Evolutionary conservation across 2,329 filamentous ascomycete species (phyloP).

Genomic region (Aphanocladium album): DNA sequence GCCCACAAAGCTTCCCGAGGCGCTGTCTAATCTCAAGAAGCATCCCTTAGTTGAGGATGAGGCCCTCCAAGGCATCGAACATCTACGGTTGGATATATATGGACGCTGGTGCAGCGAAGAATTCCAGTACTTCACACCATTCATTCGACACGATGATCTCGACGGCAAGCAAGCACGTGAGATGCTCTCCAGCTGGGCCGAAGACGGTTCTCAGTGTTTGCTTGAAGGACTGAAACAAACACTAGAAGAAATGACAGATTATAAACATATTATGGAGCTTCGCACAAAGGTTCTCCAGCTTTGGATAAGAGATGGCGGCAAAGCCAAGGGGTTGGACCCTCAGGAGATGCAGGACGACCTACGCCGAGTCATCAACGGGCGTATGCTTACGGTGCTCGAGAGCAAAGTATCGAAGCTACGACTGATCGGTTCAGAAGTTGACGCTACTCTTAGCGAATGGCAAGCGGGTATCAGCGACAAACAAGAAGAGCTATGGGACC

Average conservation of each 20-base stretch:
- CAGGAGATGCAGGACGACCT: constrained; percentile 64
- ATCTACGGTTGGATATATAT: constrained; percentile 71
- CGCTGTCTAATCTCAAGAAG: constrained; percentile 63
- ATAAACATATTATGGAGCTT: constrained; percentile 64
- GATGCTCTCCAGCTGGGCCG: constrained; percentile 60
- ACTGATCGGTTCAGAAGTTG: constrained; percentile 60
- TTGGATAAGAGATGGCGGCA: constrained; percentile 67
- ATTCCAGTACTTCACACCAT: constrained; percentile 79
- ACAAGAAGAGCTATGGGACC: constrained; percentile 61
- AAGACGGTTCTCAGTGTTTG: constrained; percentile 53
- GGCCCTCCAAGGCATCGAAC: constrained; percentile 60
- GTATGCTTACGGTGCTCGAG: constrained; percentile 59
- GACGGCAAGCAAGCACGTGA: constrained; percentile 55
- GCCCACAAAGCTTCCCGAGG: constrained; percentile 65
- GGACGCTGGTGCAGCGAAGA: constrained; percentile 77
- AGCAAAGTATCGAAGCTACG: constrained; percentile 59
- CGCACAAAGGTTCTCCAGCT: constrained; percentile 66
- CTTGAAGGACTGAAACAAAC: constrained; percentile 57
- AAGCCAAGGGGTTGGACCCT: constrained; percentile 61
- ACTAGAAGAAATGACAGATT: constrained; percentile 56
- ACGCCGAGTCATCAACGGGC: constrained; percentile 62
- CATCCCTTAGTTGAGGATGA: constrained; percentile 67
- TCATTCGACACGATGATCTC: constrained; percentile 75
- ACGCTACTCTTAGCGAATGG: constrained; percentile 58
- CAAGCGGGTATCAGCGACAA: constrained; percentile 45